These are phyloP conservation scores for Epichloe sylvatica DNA, from an alignment of 2,329 filamentous ascomycete genomes.

Conservation along the genomic window DNA sequence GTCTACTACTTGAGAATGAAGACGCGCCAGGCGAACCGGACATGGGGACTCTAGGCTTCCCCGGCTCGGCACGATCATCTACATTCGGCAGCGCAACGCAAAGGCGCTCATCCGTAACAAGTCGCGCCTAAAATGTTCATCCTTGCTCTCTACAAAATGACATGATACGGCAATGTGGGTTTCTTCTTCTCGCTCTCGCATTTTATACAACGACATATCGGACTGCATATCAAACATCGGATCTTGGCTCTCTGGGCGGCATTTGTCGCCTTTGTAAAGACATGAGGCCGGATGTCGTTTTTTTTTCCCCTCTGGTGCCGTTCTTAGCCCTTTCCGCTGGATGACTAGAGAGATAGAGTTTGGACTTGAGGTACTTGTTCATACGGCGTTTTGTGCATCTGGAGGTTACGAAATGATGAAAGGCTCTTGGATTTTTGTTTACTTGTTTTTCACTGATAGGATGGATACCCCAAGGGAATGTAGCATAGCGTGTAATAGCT, in stretches of 20 bases:
- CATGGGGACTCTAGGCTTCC: conserved; percentile 24
- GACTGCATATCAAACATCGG: too few species aligned
- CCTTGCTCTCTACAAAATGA: neutral
- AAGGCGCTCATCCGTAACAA: conserved; percentile 32
- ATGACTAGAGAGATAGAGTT: too few species aligned
- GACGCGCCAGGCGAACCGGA: conserved; percentile 48
- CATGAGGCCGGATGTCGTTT: neutral
- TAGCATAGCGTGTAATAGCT: neutral
- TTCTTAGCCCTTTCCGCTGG: neutral
- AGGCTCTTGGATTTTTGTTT: neutral
- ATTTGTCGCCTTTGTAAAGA: neutral
- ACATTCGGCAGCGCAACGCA: conserved; percentile 31
- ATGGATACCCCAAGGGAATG: neutral
- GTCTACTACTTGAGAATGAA: conserved; percentile 30
- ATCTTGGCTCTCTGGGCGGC: neutral
- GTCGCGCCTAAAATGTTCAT: conserved; percentile 26
- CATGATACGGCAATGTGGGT: neutral
- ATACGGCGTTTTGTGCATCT: neutral
- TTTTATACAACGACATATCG: neutral
- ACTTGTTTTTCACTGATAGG: neutral
- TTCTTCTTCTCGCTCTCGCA: neutral
- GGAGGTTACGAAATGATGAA: neutral
- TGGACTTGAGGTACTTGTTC: too few species aligned
- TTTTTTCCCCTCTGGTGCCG: neutral
- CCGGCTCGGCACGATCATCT: conserved; percentile 27